Evolutionary conservation across 768 basidiomycete species (phyloP), one percentile per base, ranked within the genome.

Genomic region (Coprinopsis sp.): DNA sequence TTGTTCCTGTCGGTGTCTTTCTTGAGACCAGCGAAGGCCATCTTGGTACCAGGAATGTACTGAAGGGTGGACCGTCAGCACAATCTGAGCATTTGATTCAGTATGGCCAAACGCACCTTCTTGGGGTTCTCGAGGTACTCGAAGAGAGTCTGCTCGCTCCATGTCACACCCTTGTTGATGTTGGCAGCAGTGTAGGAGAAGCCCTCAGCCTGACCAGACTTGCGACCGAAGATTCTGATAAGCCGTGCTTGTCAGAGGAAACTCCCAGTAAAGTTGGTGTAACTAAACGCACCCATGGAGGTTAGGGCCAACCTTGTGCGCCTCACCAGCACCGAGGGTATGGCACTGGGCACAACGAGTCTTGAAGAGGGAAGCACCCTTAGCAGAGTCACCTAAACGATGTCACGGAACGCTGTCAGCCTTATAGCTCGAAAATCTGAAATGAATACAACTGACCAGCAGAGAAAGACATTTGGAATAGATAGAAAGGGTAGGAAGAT

Each of bases 1-100:
- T 98, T 94, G 64, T 82, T 88, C 72, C 94, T 84, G 67, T 97
- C 94, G 78, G 93, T 91, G 8, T 91, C 91, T 81, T 97, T 98
- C 85, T 97, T 98, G 65, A 98, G 71, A 60, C 95, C 95, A 54
- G 93, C 92, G 58, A 96, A 97, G 48, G 93, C 94, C 94, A 97
- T 97, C 76, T 95, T 96, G 41, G 94, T 96, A 38, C 94, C 93
- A 30, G 91, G 91, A 55, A 94, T 94, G 73, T 92, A 93, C 87
- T 90, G 49, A n/a, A 42, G 36, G 36, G 16, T 24, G 13, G 25
- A 18, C 27, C 22, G 31, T 49, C 22, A 29, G 46, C 14, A 23
- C 23, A 12, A 2, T 3, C 22, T 21, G 8, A 16, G 0, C 13
- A 14, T 14, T 6, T 22, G 8, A 0, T 23, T 33, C n/a, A 6